These are phyloP conservation scores for Naematelia aurantialba DNA, from an alignment of 768 basidiomycete species.

Conservation along the genomic window DNA sequence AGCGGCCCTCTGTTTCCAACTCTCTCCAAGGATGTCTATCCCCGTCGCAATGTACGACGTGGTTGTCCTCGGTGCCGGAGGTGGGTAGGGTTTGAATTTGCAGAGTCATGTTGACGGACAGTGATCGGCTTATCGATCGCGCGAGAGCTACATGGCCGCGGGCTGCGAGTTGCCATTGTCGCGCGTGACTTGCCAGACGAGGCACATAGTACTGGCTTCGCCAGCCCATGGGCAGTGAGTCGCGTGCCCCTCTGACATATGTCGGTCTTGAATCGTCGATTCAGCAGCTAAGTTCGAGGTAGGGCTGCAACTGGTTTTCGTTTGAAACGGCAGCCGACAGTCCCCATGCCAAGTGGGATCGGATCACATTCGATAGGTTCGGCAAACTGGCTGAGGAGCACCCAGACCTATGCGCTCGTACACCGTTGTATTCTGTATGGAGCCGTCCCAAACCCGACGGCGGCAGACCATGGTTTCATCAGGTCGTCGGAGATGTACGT, in stretches of 20 bases:
- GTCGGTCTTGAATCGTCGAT: neutral
- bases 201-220: slow-evolving; percentile 36
- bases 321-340: slow-evolving; percentile 24
- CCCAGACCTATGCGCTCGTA: slow-evolving; percentile 37
- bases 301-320: slow-evolving; percentile 49
- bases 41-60: slow-evolving; percentile 34
- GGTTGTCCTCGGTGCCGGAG: slow-evolving; percentile 47
- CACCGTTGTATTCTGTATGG: slow-evolving; percentile 34
- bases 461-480: slow-evolving; percentile 33
- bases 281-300: neutral
- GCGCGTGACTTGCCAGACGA: slow-evolving; percentile 50
- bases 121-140: slow-evolving; percentile 50
- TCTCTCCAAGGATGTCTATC: no score
- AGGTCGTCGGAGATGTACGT: slow-evolving; percentile 33
- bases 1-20: no score
- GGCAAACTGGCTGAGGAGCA: slow-evolving; percentile 28
- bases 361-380: slow-evolving; percentile 30
- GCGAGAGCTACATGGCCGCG: slow-evolving; percentile 34
- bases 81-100: no score
- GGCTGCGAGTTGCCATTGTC: slow-evolving; percentile 40
- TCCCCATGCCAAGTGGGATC: slow-evolving; percentile 24
- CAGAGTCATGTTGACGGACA: no score
- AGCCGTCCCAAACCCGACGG: slow-evolving; percentile 8
- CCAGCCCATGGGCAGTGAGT: slow-evolving; percentile 51
- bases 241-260: neutral